A percentile compares a stretch with the other conserved stretches of the same genome.
phyloP scores from a whole-genome alignment of 164 flowering plant species.

The Echeveria elegans region DNA sequence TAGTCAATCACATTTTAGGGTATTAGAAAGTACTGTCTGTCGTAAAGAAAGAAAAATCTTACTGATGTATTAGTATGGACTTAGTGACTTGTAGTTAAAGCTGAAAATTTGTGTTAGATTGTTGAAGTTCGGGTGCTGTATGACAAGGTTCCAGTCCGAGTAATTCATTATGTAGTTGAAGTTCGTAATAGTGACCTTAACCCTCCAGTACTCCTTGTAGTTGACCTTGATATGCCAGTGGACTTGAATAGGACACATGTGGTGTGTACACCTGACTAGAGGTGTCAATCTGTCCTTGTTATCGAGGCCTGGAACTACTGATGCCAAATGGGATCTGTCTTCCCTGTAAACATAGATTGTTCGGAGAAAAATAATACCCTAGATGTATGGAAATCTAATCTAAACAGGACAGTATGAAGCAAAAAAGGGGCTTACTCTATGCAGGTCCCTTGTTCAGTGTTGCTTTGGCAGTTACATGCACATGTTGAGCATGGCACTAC shows the following conservation, averaged over 20 bases:
- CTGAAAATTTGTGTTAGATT: not conserved
- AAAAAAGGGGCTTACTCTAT: not conserved
- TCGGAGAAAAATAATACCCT: not conserved
- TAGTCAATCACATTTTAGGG: too few relatives aligned
- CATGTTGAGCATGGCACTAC: not conserved
- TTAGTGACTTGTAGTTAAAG: not conserved
- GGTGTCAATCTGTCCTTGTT: conserved; percentile 17
- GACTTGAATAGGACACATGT: conserved; percentile 80
- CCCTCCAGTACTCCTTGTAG: conserved; percentile 81
- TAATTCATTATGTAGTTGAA: conserved; percentile 77
- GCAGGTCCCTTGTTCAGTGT: not conserved
- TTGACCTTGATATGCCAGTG: conserved; percentile 89
- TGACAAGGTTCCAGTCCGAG: conserved; percentile 70
- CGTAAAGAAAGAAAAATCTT: not conserved
- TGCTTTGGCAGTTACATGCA: not conserved
- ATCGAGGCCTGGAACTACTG: not conserved
- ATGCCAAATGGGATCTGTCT: not conserved
- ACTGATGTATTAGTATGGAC: not conserved
- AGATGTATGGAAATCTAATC: not conserved
- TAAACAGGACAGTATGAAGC: not conserved
- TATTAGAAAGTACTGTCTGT: too few relatives aligned
- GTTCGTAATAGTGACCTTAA: conserved; percentile 67
- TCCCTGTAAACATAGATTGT: not conserved
- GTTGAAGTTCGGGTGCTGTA: conserved; percentile 58
- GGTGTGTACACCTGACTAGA: conserved; percentile 68